Evolutionary conservation across 2,329 filamentous ascomycete species (phyloP).

Genomic region (Paracoccidioides lutzii): DNA sequence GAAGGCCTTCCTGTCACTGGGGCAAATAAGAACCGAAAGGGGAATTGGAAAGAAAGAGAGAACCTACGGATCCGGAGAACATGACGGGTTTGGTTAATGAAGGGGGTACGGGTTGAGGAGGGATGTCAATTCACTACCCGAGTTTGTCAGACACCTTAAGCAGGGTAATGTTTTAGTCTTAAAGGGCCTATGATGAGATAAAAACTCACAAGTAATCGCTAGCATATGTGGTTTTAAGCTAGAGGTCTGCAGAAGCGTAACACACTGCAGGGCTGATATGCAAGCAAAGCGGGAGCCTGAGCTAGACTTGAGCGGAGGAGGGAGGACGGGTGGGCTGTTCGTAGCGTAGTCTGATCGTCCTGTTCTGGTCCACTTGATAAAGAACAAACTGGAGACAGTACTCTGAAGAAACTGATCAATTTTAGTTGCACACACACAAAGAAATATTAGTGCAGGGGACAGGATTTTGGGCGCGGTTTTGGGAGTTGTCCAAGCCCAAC

Average conservation of each 20-base stretch:
- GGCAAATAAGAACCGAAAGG: background rate
- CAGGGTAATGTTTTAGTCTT: too few species aligned
- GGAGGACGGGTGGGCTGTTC: background rate
- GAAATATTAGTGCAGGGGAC: background rate
- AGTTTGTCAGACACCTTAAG: background rate
- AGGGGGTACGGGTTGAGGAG: too few species aligned
- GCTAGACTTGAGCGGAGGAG: background rate
- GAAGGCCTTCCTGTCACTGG: background rate
- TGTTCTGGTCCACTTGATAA: background rate
- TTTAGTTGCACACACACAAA: background rate
- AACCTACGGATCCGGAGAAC: slow-evolving; percentile 25
- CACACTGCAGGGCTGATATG: too few species aligned
- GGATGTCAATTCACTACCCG: background rate
- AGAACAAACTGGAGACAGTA: background rate
- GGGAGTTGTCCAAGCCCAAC: too few species aligned
- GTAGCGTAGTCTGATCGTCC: too few species aligned
- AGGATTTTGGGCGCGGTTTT: background rate
- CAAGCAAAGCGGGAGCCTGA: too few species aligned
- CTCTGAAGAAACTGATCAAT: background rate
- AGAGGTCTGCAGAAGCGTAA: too few species aligned
- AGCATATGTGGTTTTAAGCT: too few species aligned
- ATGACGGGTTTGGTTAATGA: slow-evolving; percentile 14
- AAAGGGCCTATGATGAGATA: too few species aligned
- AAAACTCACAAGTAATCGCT: too few species aligned
- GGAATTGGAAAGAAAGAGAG: background rate